Conservation (phyloP, 1,284 basidiomycete species). For the Rhodotorula glutinis region DNA sequence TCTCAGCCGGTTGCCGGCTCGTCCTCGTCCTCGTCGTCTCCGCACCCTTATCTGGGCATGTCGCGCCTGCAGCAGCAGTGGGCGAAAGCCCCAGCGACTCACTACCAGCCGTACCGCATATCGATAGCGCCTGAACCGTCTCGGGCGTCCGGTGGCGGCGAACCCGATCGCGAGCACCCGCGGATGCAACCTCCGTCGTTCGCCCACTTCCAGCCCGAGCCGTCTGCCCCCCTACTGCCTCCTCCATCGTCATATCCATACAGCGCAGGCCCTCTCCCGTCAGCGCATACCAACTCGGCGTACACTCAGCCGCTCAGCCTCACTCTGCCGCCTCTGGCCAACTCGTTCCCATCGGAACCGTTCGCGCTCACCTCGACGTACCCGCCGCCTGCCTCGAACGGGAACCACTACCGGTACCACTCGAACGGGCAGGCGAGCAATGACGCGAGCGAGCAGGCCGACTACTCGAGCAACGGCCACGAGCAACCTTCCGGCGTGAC, state of each 20-base stretch:
- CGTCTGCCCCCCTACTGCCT: neutral
- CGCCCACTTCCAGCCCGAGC: neutral
- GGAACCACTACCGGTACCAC: neutral
- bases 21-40: neutral
- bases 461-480: no score
- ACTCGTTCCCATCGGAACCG: neutral
- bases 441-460: no score
- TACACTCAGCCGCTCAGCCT: neutral
- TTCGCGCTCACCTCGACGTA: neutral
- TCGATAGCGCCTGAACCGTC: neutral
- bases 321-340: neutral
- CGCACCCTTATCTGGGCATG: neutral
- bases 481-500: no score
- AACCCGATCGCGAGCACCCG: neutral
- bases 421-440: no score
- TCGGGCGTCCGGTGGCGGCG: neutral
- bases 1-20: neutral
- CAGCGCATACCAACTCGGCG: neutral
- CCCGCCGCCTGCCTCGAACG: neutral
- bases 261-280: neutral
- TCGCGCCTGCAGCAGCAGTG: constrained; percentile 1
- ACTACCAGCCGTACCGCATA: neutral
- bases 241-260: neutral
- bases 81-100: neutral
- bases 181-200: neutral